phyloP scores from a whole-genome alignment of 331 rosid genomes.

The Rosa hybrid region DNA sequence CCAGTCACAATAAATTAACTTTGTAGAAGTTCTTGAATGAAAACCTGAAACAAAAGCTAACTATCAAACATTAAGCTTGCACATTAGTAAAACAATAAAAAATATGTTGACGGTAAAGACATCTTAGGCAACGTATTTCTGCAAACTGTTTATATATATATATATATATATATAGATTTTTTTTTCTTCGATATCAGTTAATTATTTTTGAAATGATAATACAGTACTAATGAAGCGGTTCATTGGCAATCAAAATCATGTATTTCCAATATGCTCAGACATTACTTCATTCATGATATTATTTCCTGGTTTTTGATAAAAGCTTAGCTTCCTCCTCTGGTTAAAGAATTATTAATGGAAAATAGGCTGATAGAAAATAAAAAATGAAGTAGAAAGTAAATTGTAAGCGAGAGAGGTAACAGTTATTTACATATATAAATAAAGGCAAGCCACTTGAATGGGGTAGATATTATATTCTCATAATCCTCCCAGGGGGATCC shows the following conservation, averaged over 20 bases:
- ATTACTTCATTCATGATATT: not conserved
- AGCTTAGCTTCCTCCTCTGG: not conserved
- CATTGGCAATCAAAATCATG: not conserved
- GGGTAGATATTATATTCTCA: not conserved
- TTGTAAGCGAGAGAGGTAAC: not conserved
- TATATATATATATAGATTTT: too few species aligned
- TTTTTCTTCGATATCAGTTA: not conserved
- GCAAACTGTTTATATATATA: too few species aligned
- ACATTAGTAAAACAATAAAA: not conserved
- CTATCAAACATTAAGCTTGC: not conserved
- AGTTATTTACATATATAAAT: not conserved
- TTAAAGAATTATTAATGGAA: not conserved
- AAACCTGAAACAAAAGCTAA: not conserved
- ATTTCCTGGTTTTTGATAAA: not conserved
- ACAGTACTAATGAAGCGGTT: not conserved
- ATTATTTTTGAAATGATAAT: not conserved
- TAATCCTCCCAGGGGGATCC: not conserved
- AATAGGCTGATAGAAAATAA: not conserved
- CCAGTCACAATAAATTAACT: not conserved
- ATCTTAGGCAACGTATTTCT: not conserved
- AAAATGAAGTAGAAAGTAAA: not conserved
- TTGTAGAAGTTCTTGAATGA: not conserved
- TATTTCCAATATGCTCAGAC: not conserved
- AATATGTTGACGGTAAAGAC: not conserved
- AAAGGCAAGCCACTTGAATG: not conserved